Evolutionary conservation across 441 rosid species (phyloP).

Genomic region (Syzygium malaccense): DNA sequence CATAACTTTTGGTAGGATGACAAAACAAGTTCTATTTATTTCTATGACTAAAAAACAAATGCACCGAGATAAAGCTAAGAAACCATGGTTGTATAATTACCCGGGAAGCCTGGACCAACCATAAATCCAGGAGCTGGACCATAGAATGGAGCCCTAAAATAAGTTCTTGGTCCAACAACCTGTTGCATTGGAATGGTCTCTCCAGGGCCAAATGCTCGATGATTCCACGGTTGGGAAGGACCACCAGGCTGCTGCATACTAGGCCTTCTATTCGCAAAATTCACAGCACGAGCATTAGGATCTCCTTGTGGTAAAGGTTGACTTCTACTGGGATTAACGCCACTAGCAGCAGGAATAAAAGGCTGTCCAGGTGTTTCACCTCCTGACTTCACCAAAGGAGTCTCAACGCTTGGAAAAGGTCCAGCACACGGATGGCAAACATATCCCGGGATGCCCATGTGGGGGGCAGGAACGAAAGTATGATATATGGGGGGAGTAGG

Average conservation of each 20-base stretch:
- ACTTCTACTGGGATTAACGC: constrained; percentile 24
- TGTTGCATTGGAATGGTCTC: constrained; percentile 49
- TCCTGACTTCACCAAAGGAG: constrained; percentile 52
- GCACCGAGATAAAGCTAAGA: neutral
- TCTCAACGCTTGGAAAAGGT: constrained; percentile 54
- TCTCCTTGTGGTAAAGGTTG: constrained; percentile 58
- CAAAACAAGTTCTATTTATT: neutral
- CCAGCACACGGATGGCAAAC: constrained; percentile 52
- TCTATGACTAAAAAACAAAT: neutral
- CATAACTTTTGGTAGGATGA: neutral
- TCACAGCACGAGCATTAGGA: constrained; percentile 33
- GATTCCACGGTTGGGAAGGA: constrained; percentile 53
- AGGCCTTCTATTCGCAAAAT: constrained; percentile 43
- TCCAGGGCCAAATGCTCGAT: constrained; percentile 48
- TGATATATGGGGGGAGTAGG: constrained; percentile 43
- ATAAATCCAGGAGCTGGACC: constrained; percentile 68
- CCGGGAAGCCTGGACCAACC: constrained; percentile 69
- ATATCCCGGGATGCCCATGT: constrained; percentile 54
- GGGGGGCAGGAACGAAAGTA: constrained; percentile 59
- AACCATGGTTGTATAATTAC: constrained; percentile 30
- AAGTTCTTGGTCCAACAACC: constrained; percentile 60
- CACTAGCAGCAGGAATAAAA: constrained; percentile 48
- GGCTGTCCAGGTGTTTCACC: constrained; percentile 45
- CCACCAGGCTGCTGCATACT: constrained; percentile 37
- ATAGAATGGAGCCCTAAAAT: constrained; percentile 50